Base-by-base conservation (phyloP, 352 stramenopile species). In the Globisporangium perplexum region DNA sequence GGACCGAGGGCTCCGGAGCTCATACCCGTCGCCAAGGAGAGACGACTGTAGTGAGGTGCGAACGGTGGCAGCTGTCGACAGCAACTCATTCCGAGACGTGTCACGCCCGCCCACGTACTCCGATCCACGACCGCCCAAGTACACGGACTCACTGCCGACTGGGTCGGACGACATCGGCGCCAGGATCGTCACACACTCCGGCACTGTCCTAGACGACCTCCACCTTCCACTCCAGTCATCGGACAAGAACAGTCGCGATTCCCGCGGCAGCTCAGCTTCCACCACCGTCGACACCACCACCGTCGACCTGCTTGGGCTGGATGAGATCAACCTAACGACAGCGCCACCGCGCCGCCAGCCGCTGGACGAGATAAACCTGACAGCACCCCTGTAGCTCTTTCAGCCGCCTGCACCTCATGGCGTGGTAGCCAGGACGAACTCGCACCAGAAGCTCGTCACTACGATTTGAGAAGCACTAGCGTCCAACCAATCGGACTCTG, bases 121-220 rank as follows among this genome's bases (percentile, higher is more conserved):
- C 0, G 74, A 78, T 39, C 54, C 44, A 7, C 59, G 53, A 3
- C 53, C 46, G 4, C 51, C 60, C 4, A 53, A 46, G 14, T 91
- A 87, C 59, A 72, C 66, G 0, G 74, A 78, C 38, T 58, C 44
- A 10, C 59, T 55, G 4, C 53, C 46, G 5, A 66, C 58, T 7
- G 49, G 57, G 0, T 54, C 55, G 23, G 54, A 78, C n/a, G 66
- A 84, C 30, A 57, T 86, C 4, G 67, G 52, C 4, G 57, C 64
- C 4, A 66, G 59, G 31, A 79, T 85, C 47, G 47, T 87, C 44
- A 86, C 75, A 0, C 74, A 86, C 15, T 57, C 61, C 6, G 61
- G 68, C 18, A 59, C 64, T 7, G 26, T 66, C 1, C 57, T 75
- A 4, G 64, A 74, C 48, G 36, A 59, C 7, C 12, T 56, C 14